phyloP scores from a whole-genome alignment of 2,329 filamentous ascomycete species.

The Penicillium sp. region DNA sequence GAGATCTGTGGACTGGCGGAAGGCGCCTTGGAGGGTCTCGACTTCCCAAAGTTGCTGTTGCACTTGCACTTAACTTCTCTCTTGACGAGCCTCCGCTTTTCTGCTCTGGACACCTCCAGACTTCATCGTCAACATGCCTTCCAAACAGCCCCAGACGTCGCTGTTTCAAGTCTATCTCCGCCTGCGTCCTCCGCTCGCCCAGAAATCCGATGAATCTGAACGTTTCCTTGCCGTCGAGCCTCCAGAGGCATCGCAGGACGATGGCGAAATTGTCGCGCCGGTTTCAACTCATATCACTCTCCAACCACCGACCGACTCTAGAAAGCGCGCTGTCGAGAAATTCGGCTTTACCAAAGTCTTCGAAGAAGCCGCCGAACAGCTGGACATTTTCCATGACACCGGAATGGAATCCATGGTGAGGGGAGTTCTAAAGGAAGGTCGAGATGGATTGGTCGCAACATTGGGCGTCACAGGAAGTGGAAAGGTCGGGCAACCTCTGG shows the following conservation, averaged over 20 bases:
- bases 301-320: slow-evolving; percentile 78
- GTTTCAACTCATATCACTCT: slow-evolving; percentile 72
- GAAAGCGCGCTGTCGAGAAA: slow-evolving; percentile 86
- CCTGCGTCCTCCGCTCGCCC: slow-evolving; percentile 67
- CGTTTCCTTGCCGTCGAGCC: slow-evolving; percentile 80
- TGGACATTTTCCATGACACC: slow-evolving; percentile 83
- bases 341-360: slow-evolving; percentile 96
- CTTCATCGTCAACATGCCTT: slow-evolving; percentile 28
- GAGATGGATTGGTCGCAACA: slow-evolving; percentile 88
- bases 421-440: slow-evolving; percentile 80
- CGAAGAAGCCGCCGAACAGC: slow-evolving; percentile 80
- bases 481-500: slow-evolving; percentile 66
- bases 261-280: slow-evolving; percentile 24
- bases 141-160: slow-evolving; percentile 57
- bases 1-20: slow-evolving; percentile 20
- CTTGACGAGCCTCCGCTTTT: slow-evolving; percentile 10
- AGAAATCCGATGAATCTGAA: slow-evolving; percentile 51
- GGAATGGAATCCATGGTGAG: slow-evolving; percentile 76
- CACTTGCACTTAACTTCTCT: background rate
- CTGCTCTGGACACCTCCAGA: slow-evolving; percentile 4
- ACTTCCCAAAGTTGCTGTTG: background rate
- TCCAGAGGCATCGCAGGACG: slow-evolving; percentile 42
- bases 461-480: slow-evolving; percentile 93
- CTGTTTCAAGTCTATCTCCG: slow-evolving; percentile 93
- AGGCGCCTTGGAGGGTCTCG: slow-evolving; percentile 2